Base-by-base conservation (phyloP, 2,329 filamentous ascomycete species). In the Pleoardoris graminearum region DNA sequence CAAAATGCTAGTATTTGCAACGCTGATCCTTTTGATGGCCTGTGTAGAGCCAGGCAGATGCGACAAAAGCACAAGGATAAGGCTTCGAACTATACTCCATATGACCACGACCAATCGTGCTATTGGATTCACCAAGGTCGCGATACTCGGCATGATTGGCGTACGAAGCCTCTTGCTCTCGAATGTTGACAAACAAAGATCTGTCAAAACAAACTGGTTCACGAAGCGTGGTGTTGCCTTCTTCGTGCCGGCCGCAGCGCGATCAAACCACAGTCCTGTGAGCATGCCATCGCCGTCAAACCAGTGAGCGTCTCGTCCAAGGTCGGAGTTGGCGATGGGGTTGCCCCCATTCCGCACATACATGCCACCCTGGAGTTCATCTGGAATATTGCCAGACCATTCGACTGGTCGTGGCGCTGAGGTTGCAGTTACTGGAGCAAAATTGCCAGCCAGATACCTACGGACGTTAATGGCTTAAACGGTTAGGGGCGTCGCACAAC, bases 261-360 rank as follows among this genome's bases (percentile, higher is more conserved):
- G 76, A 23, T 75, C 75, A 65, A 88, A 90, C 16, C 77, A 77
- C 0, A 90, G 85, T 1, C 87, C 87, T 25, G 82, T 82, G 10
- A 90, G 80, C 87, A 90, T 90, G 4, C 87, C 87, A 66, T 90
- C 86, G 27, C 87, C 87, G 60, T 90, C 87, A 55, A 90, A 90
- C 86, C 86, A 89, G 65, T 90, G 87, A 7, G 84, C 80, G 64
- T 87, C 84, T 57, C 85, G 79, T 33, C 79, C 80, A 2, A 83
- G 68, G 48, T 87, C 82, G 19, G 82, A 76, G 52, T 88, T 85
- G 23, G 79, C 79, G 7, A 87, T 76, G 5, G 87, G 86, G 61
- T 89, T 90, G 23, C 83, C 85, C 35, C 87, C 87, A 65, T 90
- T 90, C 14, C 87, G 82, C 23, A 90, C 82, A 62, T 90, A 90